Base-by-base conservation (phyloP, 805 yeast genomes). In the Monosporozyma yasuniensis region DNA sequence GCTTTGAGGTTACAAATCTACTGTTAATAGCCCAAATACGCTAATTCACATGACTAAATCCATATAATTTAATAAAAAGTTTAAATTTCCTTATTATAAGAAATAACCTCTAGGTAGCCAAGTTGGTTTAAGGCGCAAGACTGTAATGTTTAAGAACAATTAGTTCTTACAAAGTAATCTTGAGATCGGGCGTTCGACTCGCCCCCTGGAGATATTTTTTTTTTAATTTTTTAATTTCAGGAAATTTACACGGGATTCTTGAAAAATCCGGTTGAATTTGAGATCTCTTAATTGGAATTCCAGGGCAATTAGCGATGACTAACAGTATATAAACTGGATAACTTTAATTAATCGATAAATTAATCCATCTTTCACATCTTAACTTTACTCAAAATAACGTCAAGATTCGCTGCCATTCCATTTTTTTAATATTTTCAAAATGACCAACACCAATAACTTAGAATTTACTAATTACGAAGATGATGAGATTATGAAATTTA, bases 111-210 rank as follows among this genome's bases (percentile, higher is more conserved):
- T 60, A 65, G 69, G 69, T 65, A 50, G 69, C 69, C 69, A 65
- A 65, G 69, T 47, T 47, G 49, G 49, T 47, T 47, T 47, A 47
- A 39, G 49, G 49, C 49, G 46, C 49, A 47, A 47, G 69, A 65
- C 69, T 65, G 69, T 65, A 65, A 65, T 55, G 61, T 61, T 42
- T 45, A 22, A 45, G 44, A 39, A n/a, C n/a, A n/a, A 34, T 32
- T 12, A 4, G 42, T 39, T 39, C 42, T 19, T 21, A 39, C 47
- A 50, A 58, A 55, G 68, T 57, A 52, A 65, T 65, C 69, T 65
- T 61, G 67, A 65, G 56, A 65, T 65, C 69, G 69, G 64, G 69
- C 64, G 69, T 65, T 65, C 69, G 69, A 65, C 58, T 65, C 69
- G 64, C 69, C 64, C 69, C 69, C 68, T 65, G 61, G 69, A 64